Percentiles rank a stretch among this genome's conserved stretches.
These are phyloP conservation scores for Candida sphagnicola DNA, from an alignment of 805 yeast genomes.

Conservation along the genomic window DNA sequence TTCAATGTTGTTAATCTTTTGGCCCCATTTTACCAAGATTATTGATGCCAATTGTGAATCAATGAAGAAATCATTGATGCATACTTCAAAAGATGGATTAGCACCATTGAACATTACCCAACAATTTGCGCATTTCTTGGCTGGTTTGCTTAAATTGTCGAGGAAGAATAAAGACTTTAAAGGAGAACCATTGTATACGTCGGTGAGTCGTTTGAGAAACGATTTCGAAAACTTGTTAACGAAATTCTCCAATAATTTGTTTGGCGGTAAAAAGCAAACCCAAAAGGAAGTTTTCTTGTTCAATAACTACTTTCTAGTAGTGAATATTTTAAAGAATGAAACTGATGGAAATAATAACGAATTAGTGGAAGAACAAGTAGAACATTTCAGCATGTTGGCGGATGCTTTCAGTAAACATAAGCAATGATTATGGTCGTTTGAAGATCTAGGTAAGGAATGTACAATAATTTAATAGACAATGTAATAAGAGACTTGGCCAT, in stretches of 20 bases:
- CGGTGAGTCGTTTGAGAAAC: conserved; percentile 64
- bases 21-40: conserved; percentile 83
- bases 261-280: conserved; percentile 33
- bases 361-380: conserved; percentile 32
- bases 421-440: no score
- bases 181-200: conserved; percentile 70
- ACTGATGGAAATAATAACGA: conserved; percentile 13
- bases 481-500: no score
- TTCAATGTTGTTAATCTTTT: conserved; percentile 59
- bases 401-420: conserved; percentile 28
- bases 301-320: conserved; percentile 63
- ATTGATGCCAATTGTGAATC: conserved; percentile 76
- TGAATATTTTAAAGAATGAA: conserved; percentile 49
- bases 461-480: no score
- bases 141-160: conserved; percentile 62
- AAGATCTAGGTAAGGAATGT: no score
- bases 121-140: conserved; percentile 68
- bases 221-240: conserved; percentile 80
- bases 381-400: conserved; percentile 37
- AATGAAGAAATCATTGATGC: conserved; percentile 47
- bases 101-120: conserved; percentile 65
- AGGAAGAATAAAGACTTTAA: conserved; percentile 19
- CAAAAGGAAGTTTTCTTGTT: conserved; percentile 69
- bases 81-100: conserved; percentile 20
- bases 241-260: conserved; percentile 51